phyloP scores from a whole-genome alignment of 169 alveolate genomes.

The Plasmodium gonderi region DNA sequence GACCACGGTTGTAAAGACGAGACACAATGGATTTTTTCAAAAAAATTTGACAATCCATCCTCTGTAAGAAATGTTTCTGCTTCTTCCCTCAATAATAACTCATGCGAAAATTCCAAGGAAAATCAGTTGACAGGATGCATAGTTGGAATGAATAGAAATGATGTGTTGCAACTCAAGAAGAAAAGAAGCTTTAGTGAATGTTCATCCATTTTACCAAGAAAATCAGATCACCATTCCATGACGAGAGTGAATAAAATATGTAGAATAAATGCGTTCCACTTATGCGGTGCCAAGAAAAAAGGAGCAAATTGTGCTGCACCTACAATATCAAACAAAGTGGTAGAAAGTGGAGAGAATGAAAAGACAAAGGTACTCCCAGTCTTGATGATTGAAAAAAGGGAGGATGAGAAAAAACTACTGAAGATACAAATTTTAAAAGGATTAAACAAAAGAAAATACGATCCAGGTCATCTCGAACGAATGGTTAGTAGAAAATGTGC shows the following conservation, averaged over 20 bases:
- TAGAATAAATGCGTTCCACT: not conserved
- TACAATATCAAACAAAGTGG: too few relatives aligned
- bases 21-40: not conserved
- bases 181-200: conserved; percentile 25
- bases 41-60: not conserved
- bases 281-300: too few relatives aligned
- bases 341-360: not conserved
- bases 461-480: conserved; percentile 34
- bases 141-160: not conserved
- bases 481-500: conserved; percentile 3
- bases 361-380: not conserved
- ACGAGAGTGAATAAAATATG: not conserved
- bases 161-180: not conserved
- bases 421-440: conserved; percentile 46
- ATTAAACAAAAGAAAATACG: conserved; percentile 25
- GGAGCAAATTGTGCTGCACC: too few relatives aligned
- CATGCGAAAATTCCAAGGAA: not conserved
- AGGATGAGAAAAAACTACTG: conserved; percentile 4
- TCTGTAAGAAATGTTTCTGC: not conserved
- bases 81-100: not conserved
- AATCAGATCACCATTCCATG: not conserved
- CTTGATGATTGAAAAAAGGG: conserved; percentile 3
- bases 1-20: not conserved
- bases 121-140: not conserved
- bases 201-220: not conserved